Base-by-base conservation (phyloP, 140 eudicot genomes). In the Oenanthe javanica region DNA sequence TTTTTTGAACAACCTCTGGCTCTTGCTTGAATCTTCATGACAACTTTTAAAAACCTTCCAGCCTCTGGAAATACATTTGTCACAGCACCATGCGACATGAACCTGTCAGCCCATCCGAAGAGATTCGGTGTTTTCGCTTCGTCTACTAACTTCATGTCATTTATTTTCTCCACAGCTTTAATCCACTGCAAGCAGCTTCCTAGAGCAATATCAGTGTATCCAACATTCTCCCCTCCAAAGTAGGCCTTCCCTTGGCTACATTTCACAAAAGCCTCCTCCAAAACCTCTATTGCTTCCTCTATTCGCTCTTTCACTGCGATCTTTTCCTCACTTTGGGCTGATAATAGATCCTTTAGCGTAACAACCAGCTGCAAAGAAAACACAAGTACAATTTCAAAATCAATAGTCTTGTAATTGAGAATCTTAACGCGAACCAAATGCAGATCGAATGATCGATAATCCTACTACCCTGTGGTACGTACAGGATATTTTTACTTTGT, bases 61-160 rank as follows among this genome's bases (percentile, higher is more conserved):
- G 75, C 6, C 0, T 71, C 49, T 0, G 89, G 87, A 48, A 84
- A 54, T 19, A 40, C 80, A 18, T 51, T 83, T 80, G 86, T 83
- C 19, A 85, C 67, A 9, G 79, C 87, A 66, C 77, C 80, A 54
- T 88, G 57, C 8, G 83, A 85, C 54, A 79, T 80, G 9, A 90
- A 79, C 50, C 76, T 47, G 5, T 84, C 72, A 27, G 72, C 77
- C 90, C 94, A 90, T 36, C 59, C 77, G 0, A 55, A 14, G 14
- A 88, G 85, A 11, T 40, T 18, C 0, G 92, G 94, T 2, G 85
- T 85, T 78, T 67, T 83, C 31, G 31, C 36, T 78, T 81, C 87
- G 72, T 84, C 89, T 49, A 88, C 40, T 27, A 86, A 36, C 72
- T 59, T 82, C 61, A 64, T 52, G 18, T 46, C 50, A 27, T 18